phyloP scores from a whole-genome alignment of 1,139 yeast species.

The Yamadazyma friedrichii region DNA sequence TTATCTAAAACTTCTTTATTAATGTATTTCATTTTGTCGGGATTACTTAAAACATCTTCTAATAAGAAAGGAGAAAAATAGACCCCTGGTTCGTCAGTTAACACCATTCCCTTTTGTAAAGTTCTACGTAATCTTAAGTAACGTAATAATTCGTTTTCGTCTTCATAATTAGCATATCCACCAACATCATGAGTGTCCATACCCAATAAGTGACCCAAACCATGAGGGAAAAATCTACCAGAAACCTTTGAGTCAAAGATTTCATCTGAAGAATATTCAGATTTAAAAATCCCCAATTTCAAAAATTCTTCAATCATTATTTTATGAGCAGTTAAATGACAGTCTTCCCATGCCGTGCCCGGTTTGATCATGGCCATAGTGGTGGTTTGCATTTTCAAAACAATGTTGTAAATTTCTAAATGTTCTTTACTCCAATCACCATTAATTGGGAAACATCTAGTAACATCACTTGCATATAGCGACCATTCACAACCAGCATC shows the following conservation, averaged over 20 bases:
- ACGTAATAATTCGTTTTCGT: conserved; percentile 69
- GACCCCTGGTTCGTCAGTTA: conserved; percentile 94
- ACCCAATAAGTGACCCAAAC: conserved; percentile 90
- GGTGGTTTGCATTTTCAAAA: conserved; percentile 74
- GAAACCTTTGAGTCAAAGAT: conserved; percentile 69
- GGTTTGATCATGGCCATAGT: conserved; percentile 74
- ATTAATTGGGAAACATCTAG: conserved; percentile 88
- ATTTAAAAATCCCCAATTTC: conserved; percentile 71
- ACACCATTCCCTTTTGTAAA: conserved; percentile 74
- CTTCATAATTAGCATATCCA: conserved; percentile 81
- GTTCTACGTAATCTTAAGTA: conserved; percentile 80
- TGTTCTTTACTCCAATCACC: conserved; percentile 92
- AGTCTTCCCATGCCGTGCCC: conserved; percentile 81
- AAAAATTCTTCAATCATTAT: conserved; percentile 72
- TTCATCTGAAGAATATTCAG: conserved; percentile 59
- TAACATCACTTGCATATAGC: conserved; percentile 89
- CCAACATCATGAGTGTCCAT: conserved; percentile 97
- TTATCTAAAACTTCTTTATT: conserved; percentile 64
- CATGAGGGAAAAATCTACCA: conserved; percentile 88
- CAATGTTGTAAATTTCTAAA: conserved; percentile 77
- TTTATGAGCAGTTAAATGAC: conserved; percentile 77
- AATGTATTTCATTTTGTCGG: conserved; percentile 58
- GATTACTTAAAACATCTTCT: conserved; percentile 60
- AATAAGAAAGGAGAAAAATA: conserved; percentile 85
- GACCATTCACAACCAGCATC: conserved; percentile 99